Evolutionary conservation across 352 stramenopile species (phyloP).

Genomic region (Globisporangium mamillatum): DNA sequence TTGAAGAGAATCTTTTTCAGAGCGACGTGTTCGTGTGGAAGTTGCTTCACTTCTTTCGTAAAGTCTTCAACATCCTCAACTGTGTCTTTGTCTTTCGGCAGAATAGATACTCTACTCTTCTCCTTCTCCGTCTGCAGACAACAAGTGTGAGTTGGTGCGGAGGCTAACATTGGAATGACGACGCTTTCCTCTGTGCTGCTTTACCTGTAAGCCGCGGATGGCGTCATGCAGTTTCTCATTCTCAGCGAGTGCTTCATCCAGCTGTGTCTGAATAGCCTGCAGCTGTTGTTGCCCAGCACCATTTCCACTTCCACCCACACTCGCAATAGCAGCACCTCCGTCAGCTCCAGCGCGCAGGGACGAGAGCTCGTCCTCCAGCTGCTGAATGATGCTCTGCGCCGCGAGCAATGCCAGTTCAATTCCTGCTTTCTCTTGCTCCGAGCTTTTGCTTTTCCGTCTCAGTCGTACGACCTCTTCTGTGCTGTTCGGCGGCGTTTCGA

Average conservation of each 20-base stretch:
- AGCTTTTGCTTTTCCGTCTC: constrained; percentile 20
- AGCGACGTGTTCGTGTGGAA: constrained; percentile 31
- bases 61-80: constrained; percentile 23
- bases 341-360: constrained; percentile 1
- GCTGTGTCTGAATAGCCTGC: constrained; percentile 35
- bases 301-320: background rate
- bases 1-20: constrained; percentile 18
- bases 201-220: constrained; percentile 64
- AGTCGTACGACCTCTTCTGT: constrained; percentile 14
- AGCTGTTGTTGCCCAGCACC: constrained; percentile 19
- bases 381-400: constrained; percentile 38
- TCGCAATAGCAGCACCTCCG: background rate
- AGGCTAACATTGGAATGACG: constrained; percentile 33
- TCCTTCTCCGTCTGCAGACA: constrained; percentile 19
- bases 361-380: constrained; percentile 36
- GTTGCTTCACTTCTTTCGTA: constrained; percentile 36
- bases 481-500: constrained; percentile 20
- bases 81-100: constrained; percentile 18
- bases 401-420: constrained; percentile 28
- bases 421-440: constrained; percentile 28
- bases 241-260: constrained; percentile 50
- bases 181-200: constrained; percentile 31
- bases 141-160: constrained; percentile 24
- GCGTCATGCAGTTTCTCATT: constrained; percentile 63
- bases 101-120: constrained; percentile 8